Evolutionary conservation across 495 filamentous ascomycete genomes (phyloP).

Genomic region (Penicillium argentinense): DNA sequence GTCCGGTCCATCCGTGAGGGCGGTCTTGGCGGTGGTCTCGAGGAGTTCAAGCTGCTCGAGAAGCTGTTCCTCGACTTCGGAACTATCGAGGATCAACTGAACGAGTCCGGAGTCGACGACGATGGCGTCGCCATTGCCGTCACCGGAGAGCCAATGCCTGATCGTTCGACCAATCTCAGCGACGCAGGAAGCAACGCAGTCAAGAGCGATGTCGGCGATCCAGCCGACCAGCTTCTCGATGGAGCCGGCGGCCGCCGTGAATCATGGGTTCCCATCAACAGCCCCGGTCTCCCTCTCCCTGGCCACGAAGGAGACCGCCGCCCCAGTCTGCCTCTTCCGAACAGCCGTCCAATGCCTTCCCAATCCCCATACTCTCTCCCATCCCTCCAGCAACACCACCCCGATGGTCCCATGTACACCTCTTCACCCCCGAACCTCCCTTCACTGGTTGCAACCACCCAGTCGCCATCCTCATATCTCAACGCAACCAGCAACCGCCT

Average conservation of each 20-base stretch:
- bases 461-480: conserved; percentile 35
- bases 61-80: conserved; percentile 59
- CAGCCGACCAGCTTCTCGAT: conserved; percentile 32
- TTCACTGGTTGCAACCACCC: conserved; percentile 31
- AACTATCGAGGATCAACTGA: conserved; percentile 47
- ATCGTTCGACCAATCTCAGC: conserved; percentile 38
- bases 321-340: conserved; percentile 45
- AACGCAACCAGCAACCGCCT: conserved; percentile 35
- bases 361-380: conserved; percentile 44
- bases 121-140: conserved; percentile 29
- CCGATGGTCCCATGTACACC: conserved; percentile 36
- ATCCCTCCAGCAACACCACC: conserved; percentile 43
- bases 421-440: conserved; percentile 41
- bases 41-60: conserved; percentile 67
- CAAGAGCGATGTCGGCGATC: conserved; percentile 42
- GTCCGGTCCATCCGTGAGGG: conserved; percentile 49
- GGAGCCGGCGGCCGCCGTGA: conserved; percentile 41
- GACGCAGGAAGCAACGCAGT: conserved; percentile 44
- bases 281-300: conserved; percentile 36
- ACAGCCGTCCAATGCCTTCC: conserved; percentile 36
- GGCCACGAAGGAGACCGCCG: conserved; percentile 42
- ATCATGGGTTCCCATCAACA: conserved; percentile 48
- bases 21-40: conserved; percentile 61
- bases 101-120: conserved; percentile 31
- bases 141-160: conserved; percentile 21